Evolutionary conservation across 768 basidiomycete genomes (phyloP), one percentile per base, ranked within the genome.

Genomic region (Lanmaoa pseudosensibilis): DNA sequence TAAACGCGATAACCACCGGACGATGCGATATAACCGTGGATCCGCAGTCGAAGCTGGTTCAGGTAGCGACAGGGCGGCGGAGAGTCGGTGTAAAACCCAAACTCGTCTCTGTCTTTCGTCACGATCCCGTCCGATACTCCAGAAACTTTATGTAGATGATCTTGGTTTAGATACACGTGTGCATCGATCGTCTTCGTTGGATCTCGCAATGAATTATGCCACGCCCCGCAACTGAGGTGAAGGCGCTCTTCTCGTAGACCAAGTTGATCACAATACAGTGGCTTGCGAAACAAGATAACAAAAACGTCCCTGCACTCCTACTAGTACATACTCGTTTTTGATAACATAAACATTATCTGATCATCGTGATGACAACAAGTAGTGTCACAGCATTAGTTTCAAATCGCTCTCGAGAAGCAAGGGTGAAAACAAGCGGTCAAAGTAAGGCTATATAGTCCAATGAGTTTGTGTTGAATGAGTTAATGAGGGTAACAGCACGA

Each of bases 1-100:
- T 18, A 32, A 34, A 34, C 18, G 34, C 16, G 33, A 57, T 57
- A 33, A 56, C 46, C 46, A 37, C 49, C 27, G 13, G 23, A 36
- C 16, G 7, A 25, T 39, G 58, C 58, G 59, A 60, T 60, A 60
- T 60, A 48, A 60, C 39, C 59, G 59, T 60, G 52, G 58, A 50
- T 46, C 58, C 59, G 57, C 57, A 58, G 58, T 58, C 49, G 38
- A 56, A 25, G n/a, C 13, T 8, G 18, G 33, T 30, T 27, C 25
- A 16, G 23, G 18, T 21, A 16, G 27, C 52, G 34, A 32, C 55
- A 43, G 34, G 41, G 15, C 34, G 38, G 43, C 25, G 19, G 19
- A 23, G 25, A 30, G 37, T 32, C 30, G 25, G 23, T 21, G 30
- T 19, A 47, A 47, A 37, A 38, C 50, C 15, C 30, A 39, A 33